Conservation (phyloP, 2,329 filamentous ascomycete species). For the Colletotrichum cordylinicola region DNA sequence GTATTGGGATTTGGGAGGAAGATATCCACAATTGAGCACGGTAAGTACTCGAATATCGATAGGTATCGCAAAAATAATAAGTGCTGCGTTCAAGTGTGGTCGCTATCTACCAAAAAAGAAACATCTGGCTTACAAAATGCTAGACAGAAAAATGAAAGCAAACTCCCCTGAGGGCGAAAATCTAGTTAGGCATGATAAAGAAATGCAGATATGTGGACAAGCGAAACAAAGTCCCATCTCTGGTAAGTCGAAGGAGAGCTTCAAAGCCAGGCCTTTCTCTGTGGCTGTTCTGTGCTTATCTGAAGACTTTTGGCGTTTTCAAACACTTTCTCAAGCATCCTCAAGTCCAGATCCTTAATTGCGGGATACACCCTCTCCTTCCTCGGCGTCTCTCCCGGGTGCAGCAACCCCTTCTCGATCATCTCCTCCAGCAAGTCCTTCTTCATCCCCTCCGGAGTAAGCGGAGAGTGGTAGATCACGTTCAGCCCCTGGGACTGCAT, state of each 20-base stretch:
- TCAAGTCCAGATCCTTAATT: neutral
- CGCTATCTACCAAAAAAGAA: neutral
- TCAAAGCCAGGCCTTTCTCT: neutral
- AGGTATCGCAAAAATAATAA: neutral
- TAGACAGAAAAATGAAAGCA: neutral
- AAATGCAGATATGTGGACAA: too few relatives aligned
- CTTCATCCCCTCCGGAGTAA: neutral
- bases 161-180: neutral
- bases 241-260: neutral
- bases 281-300: neutral
- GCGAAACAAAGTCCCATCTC: too few relatives aligned
- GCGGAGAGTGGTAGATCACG: neutral
- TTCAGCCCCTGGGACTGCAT: neutral
- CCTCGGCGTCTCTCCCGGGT: neutral
- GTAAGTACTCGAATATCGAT: neutral
- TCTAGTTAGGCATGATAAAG: neutral
- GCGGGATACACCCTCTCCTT: constrained; percentile 1
- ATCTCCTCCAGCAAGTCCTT: neutral
- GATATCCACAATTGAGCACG: neutral
- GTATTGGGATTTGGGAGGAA: neutral
- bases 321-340: neutral
- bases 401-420: neutral
- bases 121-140: neutral
- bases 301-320: neutral
- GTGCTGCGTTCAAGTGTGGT: neutral